These are phyloP conservation scores for Saccharomycopsis phalli DNA, from an alignment of 1,139 yeast species.

Conservation along the genomic window DNA sequence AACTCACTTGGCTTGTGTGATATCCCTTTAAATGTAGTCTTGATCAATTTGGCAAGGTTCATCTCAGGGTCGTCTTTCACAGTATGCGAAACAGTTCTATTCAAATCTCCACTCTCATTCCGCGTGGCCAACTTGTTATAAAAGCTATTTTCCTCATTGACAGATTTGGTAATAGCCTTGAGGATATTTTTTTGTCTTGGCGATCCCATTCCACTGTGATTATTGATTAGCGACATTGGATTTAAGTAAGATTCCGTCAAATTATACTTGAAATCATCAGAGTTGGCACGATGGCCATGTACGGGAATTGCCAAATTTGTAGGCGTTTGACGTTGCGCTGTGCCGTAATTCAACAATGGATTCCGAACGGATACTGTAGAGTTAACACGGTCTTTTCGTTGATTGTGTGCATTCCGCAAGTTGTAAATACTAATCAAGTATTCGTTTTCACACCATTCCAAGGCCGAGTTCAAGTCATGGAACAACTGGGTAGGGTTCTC, in stretches of 20 bases:
- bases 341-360: not conserved
- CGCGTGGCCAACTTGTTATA: constrained; percentile 17
- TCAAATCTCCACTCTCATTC: constrained; percentile 6
- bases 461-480: constrained; percentile 71
- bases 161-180: constrained; percentile 54
- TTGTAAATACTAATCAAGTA: constrained; percentile 62
- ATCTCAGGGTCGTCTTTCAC: constrained; percentile 24
- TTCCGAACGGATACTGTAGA: not conserved
- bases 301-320: not conserved
- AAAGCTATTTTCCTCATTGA: constrained; percentile 29
- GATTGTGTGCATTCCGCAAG: constrained; percentile 23
- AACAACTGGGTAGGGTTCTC: constrained; percentile 47
- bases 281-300: not conserved
- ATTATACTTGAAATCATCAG: constrained; percentile 28
- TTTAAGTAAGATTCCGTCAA: constrained; percentile 29
- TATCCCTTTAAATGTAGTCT: constrained; percentile 64
- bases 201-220: constrained; percentile 33
- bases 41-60: constrained; percentile 60
- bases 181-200: constrained; percentile 57
- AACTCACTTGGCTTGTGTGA: constrained; percentile 52
- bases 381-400: constrained; percentile 20
- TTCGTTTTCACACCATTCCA: constrained; percentile 95
- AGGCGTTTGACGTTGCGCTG: constrained; percentile 24
- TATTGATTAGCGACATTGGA: constrained; percentile 24
- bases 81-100: constrained; percentile 1